A percentile compares a stretch with the other conserved stretches of the same genome.
These are phyloP conservation scores for Russula emetica DNA, from an alignment of 768 basidiomycete species.

Conservation along the genomic window DNA sequence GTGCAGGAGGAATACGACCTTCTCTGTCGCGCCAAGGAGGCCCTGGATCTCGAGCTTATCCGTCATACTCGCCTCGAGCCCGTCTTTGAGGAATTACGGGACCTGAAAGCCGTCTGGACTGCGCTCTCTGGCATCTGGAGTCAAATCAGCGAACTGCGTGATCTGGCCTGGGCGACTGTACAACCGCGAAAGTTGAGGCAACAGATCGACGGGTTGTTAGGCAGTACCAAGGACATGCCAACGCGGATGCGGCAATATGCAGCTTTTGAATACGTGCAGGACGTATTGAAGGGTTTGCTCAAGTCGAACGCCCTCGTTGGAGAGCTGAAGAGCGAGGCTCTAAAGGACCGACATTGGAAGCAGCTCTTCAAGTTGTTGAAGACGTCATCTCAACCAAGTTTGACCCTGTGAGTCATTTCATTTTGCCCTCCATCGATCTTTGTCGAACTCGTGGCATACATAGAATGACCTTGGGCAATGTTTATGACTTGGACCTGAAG, in stretches of 20 bases:
- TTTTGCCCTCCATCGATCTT: background rate
- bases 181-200: constrained; percentile 94
- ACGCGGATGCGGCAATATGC: constrained; percentile 98
- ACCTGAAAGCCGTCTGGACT: constrained; percentile 98
- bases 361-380: constrained; percentile 88
- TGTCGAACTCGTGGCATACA: constrained; percentile 33
- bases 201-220: constrained; percentile 84
- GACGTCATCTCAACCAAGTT: constrained; percentile 67
- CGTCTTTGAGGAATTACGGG: constrained; percentile 90
- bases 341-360: constrained; percentile 98
- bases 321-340: constrained; percentile 93
- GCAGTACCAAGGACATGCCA: constrained; percentile 98
- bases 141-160: constrained; percentile 84
- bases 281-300: constrained; percentile 75
- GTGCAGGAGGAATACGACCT: constrained; percentile 95
- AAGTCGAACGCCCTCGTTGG: constrained; percentile 88
- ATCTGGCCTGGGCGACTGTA: constrained; percentile 85
- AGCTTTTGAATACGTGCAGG: constrained; percentile 97
- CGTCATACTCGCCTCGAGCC: constrained; percentile 90
- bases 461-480: constrained; percentile 93
- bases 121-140: constrained; percentile 97
- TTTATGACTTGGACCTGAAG: constrained; percentile 95
- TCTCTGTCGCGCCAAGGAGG: constrained; percentile 94
- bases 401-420: constrained; percentile 55
- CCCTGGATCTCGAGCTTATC: constrained; percentile 86